Percentiles rank a stretch among this genome's conserved stretches.
phyloP scores from a whole-genome alignment of 2,329 filamentous ascomycete genomes.

The Colletotrichum sp. region DNA sequence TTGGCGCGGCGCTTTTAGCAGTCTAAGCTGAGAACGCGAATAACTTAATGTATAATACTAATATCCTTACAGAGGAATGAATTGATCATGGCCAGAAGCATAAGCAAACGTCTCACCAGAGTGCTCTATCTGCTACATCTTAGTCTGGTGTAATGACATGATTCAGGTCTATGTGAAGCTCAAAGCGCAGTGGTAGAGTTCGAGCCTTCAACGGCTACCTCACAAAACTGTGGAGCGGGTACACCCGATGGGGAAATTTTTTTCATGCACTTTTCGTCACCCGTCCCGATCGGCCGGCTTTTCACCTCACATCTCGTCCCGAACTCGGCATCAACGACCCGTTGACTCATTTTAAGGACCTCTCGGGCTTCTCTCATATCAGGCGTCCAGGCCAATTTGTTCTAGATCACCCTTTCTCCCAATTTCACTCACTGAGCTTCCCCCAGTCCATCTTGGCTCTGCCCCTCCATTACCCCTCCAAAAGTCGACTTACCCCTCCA shows the following conservation, averaged over 20 bases:
- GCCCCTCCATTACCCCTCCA: background rate
- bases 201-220: background rate
- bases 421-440: background rate
- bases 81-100: background rate
- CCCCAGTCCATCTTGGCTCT: background rate
- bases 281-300: background rate
- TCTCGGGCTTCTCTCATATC: background rate
- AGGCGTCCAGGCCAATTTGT: background rate
- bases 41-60: background rate
- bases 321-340: background rate
- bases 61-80: background rate
- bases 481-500: slow-evolving; percentile 6
- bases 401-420: background rate
- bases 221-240: background rate
- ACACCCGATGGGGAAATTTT: slow-evolving; percentile 17
- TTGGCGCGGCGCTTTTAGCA: background rate
- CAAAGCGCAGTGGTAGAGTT: background rate
- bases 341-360: slow-evolving; percentile 1
- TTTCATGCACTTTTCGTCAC: slow-evolving; percentile 13
- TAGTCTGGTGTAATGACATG: background rate
- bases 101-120: background rate
- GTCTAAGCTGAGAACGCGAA: background rate
- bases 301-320: background rate
- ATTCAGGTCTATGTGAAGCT: background rate
- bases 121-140: background rate